These are phyloP conservation scores for Sphagnum tenellum DNA, from an alignment of 225 moss, liverwort and hornwort genomes.

Conservation along the genomic window DNA sequence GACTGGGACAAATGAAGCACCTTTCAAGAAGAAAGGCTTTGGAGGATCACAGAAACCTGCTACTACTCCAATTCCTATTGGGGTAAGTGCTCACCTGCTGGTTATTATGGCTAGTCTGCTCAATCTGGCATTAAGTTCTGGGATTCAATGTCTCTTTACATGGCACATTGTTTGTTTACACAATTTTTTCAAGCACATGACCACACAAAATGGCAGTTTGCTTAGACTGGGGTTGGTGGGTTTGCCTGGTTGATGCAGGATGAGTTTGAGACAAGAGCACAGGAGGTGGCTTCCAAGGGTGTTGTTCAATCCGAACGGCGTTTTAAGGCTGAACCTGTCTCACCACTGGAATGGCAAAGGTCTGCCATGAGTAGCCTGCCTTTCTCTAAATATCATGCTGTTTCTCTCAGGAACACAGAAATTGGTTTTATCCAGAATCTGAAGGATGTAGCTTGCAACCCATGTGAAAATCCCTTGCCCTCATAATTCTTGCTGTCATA, in stretches of 20 bases:
- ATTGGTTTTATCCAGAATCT: background rate
- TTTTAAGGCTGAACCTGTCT: conserved; percentile 76
- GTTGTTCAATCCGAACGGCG: conserved; percentile 51
- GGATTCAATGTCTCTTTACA: background rate
- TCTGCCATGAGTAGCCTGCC: conserved; percentile 4
- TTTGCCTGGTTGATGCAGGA: conserved; percentile 26
- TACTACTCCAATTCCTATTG: conserved; percentile 16
- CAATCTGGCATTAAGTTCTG: background rate
- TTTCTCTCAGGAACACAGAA: background rate
- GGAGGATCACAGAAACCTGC: conserved; percentile 42
- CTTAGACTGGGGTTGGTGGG: background rate
- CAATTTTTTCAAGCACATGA: background rate
- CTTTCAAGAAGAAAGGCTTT: conserved; percentile 68
- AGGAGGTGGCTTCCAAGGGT: conserved; percentile 62
- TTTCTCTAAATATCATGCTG: background rate
- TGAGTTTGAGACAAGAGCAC: conserved; percentile 71
- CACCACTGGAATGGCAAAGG: conserved; percentile 80
- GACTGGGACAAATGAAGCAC: conserved; percentile 32
- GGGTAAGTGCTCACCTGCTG: conserved; percentile 27
- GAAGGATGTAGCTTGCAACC: background rate
- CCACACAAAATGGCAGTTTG: background rate
- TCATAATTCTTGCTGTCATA: background rate
- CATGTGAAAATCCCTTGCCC: background rate
- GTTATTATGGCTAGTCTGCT: too few relatives aligned
- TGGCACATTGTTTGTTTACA: background rate